Conservation (phyloP, 2,329 filamentous ascomycete species). For the Mycosphaerella sp. region DNA sequence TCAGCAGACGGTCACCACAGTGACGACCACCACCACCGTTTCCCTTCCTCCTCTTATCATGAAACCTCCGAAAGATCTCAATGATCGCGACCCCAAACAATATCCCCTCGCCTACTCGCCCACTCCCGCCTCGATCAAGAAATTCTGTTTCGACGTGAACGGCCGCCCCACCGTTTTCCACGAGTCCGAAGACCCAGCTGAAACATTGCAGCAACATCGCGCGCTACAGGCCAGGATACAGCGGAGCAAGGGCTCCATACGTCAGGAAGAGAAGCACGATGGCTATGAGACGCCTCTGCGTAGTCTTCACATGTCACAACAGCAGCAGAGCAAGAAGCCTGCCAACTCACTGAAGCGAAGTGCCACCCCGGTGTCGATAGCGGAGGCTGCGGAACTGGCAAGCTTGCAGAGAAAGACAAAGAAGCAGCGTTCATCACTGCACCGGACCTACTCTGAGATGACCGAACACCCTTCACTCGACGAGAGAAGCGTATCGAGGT, state of each 20-base stretch:
- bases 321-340: constrained; percentile 29
- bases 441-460: constrained; percentile 28
- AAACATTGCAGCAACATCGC: constrained; percentile 45
- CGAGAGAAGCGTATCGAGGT: constrained; percentile 23
- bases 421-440: constrained; percentile 40
- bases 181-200: constrained; percentile 54
- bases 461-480: constrained; percentile 27
- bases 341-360: constrained; percentile 39
- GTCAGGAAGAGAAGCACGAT: constrained; percentile 24
- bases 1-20: constrained; percentile 68
- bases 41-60: constrained; percentile 77
- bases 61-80: constrained; percentile 62
- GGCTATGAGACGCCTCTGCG: constrained; percentile 26
- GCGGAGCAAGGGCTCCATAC: constrained; percentile 28
- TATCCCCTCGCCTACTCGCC: constrained; percentile 81
- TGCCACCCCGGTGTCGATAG: constrained; percentile 49
- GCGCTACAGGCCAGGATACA: constrained; percentile 28
- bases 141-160: constrained; percentile 67
- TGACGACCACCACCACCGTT: constrained; percentile 82
- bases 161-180: constrained; percentile 56
- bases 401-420: constrained; percentile 47
- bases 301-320: constrained; percentile 9
- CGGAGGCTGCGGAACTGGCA: constrained; percentile 48
- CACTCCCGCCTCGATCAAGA: constrained; percentile 71
- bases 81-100: constrained; percentile 74